Evolutionary conservation across 179 eudicot genomes (phyloP), one percentile per base, ranked within the genome.

Genomic region (Beta corolliflora): DNA sequence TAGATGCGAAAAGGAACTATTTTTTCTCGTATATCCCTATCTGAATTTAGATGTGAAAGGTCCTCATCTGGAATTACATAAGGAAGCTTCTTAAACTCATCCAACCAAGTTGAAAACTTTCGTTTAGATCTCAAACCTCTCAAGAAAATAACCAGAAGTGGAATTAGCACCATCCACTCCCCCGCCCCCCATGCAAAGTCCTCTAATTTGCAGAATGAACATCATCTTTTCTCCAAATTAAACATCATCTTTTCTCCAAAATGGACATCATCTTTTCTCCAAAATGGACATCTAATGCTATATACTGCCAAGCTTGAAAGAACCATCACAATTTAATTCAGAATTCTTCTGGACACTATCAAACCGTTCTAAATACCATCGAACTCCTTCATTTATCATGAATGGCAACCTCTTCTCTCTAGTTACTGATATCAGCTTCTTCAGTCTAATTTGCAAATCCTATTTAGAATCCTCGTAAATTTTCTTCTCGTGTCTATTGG

Each of bases 321-420:
- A 86, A 71, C 81, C 89, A 78, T 86, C 93, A 82, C 91, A 87
- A 86, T 87, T 87, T 11, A 68, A 76, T 71, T 87, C 91, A 0
- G 92, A 92, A 67, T 90, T 80, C 25, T 80, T 81, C 67, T 89
- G 79, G n/a, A 89, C 92, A 56, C 85, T 92, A 50, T 90, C 92
- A 1, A 97, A 97, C 77, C 92, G 82, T 13, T 97, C 97, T 85
- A 95, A 83, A 84, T 92, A 86, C 98, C 97, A 92, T 69, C 87
- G 91, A 84, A 93, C 75, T 19, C 93, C 97, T 79, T 87, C 84
- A 60, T 93, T 89, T 55, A 93, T 81, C 87, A 92, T 91, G 54
- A 93, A 80, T 3, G 97, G 97, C 81, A 95, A 64, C 85, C 83
- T 86, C 56, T 89, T 89, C 66, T 84, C 91, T 48, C 81, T 85